phyloP scores from a whole-genome alignment of 768 basidiomycete species.

The Naganishia onofrii region DNA sequence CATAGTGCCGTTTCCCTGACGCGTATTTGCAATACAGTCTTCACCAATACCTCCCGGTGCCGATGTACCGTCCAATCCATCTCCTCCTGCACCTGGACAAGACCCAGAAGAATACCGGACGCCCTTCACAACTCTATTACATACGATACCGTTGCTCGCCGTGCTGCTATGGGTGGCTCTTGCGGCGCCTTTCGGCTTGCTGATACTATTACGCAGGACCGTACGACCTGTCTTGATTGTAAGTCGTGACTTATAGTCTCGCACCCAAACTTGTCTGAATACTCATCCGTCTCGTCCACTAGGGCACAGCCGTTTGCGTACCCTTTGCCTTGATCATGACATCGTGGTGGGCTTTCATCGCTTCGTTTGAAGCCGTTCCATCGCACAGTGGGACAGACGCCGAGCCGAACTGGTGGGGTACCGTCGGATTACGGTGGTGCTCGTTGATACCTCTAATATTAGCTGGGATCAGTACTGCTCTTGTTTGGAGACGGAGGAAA shows the following conservation, averaged over 20 bases:
- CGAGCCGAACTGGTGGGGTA: constrained; percentile 44
- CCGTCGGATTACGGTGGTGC: constrained; percentile 68
- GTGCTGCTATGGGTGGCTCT: constrained; percentile 42
- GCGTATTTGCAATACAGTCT: not conserved
- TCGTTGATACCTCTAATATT: constrained; percentile 70
- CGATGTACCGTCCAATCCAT: not conserved
- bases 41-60: constrained; percentile 12
- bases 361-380: constrained; percentile 45
- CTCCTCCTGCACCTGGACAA: constrained; percentile 7
- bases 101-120: constrained; percentile 34
- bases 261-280: constrained; percentile 45
- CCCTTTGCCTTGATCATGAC: constrained; percentile 48
- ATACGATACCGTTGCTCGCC: constrained; percentile 42
- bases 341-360: constrained; percentile 49
- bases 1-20: not conserved
- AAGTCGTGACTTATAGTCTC: constrained; percentile 56
- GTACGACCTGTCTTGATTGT: constrained; percentile 77
- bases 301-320: constrained; percentile 45
- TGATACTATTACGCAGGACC: constrained; percentile 67
- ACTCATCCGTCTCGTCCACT: not conserved
- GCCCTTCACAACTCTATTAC: constrained; percentile 38
- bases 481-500: constrained; percentile 59
- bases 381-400: constrained; percentile 37
- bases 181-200: constrained; percentile 44
- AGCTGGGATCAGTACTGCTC: constrained; percentile 66